These are phyloP conservation scores for Sugiyamaella pinicola DNA, from an alignment of 1,139 yeast species.

Conservation along the genomic window DNA sequence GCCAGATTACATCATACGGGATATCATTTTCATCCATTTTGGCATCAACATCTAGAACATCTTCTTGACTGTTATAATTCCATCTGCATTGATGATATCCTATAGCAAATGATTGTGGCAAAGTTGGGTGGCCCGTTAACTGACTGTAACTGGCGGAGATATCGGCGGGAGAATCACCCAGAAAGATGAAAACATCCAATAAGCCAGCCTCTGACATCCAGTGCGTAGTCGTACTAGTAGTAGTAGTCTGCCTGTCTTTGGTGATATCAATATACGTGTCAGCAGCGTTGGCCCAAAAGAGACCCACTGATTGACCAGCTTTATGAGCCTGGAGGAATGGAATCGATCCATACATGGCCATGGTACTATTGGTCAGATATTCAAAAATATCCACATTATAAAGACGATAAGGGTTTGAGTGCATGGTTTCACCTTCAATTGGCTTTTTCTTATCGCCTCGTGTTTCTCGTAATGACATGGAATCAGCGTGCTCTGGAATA, in stretches of 20 bases:
- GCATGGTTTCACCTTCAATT: constrained; percentile 38
- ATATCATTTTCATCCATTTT: constrained; percentile 73
- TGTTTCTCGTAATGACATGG: constrained; percentile 72
- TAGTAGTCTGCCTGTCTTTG: too few relatives aligned
- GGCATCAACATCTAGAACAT: constrained; percentile 68
- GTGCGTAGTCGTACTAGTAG: constrained; percentile 48
- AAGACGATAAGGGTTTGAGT: constrained; percentile 74
- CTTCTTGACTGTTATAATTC: constrained; percentile 90
- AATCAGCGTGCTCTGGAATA: constrained; percentile 93
- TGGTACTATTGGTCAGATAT: constrained; percentile 75
- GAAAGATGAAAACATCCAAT: constrained; percentile 70
- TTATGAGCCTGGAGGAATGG: constrained; percentile 80
- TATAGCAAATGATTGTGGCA: constrained; percentile 80
- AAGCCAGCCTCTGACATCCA: constrained; percentile 95
- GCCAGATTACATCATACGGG: constrained; percentile 94
- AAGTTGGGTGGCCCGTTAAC: constrained; percentile 70
- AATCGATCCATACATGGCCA: constrained; percentile 94
- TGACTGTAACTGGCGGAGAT: constrained; percentile 65
- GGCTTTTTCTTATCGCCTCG: constrained; percentile 28
- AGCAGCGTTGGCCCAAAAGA: constrained; percentile 92
- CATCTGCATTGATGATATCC: constrained; percentile 98
- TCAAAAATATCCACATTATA: constrained; percentile 94
- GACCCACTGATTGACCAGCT: constrained; percentile 62
- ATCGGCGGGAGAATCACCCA: constrained; percentile 62
- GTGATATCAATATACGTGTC: constrained; percentile 85